Base-by-base conservation (phyloP, 1,284 basidiomycete species). In the Heimioporus retisporus region DNA sequence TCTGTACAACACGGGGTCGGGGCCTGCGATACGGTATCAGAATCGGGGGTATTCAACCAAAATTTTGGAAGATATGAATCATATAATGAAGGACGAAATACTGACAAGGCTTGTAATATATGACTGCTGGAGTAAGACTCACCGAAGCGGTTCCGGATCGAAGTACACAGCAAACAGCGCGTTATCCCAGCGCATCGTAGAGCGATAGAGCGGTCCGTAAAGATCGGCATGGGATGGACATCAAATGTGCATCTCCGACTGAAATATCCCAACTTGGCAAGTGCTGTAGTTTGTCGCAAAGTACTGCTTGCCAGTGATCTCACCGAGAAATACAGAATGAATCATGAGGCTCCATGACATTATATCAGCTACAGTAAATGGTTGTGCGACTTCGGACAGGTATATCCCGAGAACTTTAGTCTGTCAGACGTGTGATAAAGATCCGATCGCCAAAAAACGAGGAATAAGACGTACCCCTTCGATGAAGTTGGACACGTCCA, bases 401-500 rank as follows among this genome's bases (percentile, higher is more conserved):
- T 96, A 96, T 35, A 90, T 87, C 55, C 94, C 95, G 59, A 96
- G 83, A 55, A 96, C 82, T 80, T 94, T 94, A 61, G 89, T 93
- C 88, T 91, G 71, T 46, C 44, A 46, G 18, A 10, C 60, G 28
- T 40, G 16, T 16, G 35, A 55, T 68, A 55, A 71, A 66, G 25
- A 64, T 54, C 44, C 19, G 55, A 60, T 60, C 60, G 60, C 28
- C 40, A 46, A 18, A 2, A 50, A 57, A 42, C 55, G 40, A 46
- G 13, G 35, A 13, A 70, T n/a, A n/a, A n/a, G n/a, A 44, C 90
- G 71, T 77, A 92, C 93, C 71, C 96, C 96, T 80, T 96, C 87
- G 74, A 99, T 94, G 83, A 93, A 99, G 85, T 99, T 99, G 66
- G 90, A 91, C 59, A 88, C 86, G 81, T 99, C 97, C 62, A 99